Base-by-base conservation (phyloP, 176 grass and related monocot genomes). In the Oryza punctata region DNA sequence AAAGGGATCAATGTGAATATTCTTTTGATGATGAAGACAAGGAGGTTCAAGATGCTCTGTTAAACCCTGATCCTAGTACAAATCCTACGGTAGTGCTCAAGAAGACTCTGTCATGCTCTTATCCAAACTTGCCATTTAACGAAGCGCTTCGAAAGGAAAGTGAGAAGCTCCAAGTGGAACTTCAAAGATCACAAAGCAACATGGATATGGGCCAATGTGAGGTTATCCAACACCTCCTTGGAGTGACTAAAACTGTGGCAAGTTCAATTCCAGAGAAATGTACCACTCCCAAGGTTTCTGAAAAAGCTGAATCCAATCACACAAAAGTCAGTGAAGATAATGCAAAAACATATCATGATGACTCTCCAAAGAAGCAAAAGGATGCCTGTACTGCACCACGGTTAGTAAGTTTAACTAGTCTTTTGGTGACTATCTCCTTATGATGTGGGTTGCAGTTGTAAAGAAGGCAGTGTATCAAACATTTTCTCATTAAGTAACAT, bases 11-110 rank as follows among this genome's bases (percentile, higher is more conserved):
- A 71, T 88, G 93, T 28, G 96, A 99, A 83, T 99, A 99, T 79
- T 94, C 91, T 78, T 91, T 99, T 67, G 96, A 99, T 8, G 93
- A 99, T 81, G 96, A 99, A 80, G 96, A 99, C 65, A 96, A 93
- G 85, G 91, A 96, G 81, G 93, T 90, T 46, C 96, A 99, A 77
- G 85, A 94, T 60, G 91, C 85, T 65, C 67, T 99, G 43, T 83
- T 99, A 69, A 91, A 99, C 81, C 87, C 87, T 63, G 93, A 99
- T 38, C 80, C 87, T 61, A 72, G 78, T 35, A 88, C 26, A 25
- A 91, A 91, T 82, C 85, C 92, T 70, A 83, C 96, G 0, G 71
- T 89, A 2, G 87, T 96, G 72, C 88, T 99, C 12, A 99, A 95
- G 81, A 99, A 99, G 73, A 89, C 91, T 57, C 87, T 99, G 49